phyloP scores from a whole-genome alignment of 2,329 filamentous ascomycete species.

The Sclerotinia nivalis region DNA sequence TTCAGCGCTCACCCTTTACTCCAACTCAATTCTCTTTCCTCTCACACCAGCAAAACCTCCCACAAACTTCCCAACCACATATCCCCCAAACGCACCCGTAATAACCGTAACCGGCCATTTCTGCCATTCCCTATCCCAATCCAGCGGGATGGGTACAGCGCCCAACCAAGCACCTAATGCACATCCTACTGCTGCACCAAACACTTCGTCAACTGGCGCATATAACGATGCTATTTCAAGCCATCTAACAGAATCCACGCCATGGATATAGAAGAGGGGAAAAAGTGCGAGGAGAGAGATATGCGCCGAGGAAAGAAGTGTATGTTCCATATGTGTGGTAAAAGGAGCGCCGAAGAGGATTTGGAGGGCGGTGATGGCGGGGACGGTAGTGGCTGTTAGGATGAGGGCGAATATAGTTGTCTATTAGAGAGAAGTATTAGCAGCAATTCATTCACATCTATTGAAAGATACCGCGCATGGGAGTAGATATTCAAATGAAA shows the following conservation, averaged over 20 bases:
- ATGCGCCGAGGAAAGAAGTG: conserved; percentile 77
- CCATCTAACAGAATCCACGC: conserved; percentile 73
- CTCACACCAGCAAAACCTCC: conserved; percentile 46
- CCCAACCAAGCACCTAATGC: conserved; percentile 86
- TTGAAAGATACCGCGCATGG: not conserved
- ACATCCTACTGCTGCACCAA: conserved; percentile 77
- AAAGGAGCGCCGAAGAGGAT: conserved; percentile 91
- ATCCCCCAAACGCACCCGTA: conserved; percentile 78
- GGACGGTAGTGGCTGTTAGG: conserved; percentile 50
- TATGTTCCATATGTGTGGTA: conserved; percentile 77
- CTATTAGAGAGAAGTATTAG: not conserved
- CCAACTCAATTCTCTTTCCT: conserved; percentile 41
- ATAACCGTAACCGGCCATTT: conserved; percentile 94
- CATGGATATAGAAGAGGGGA: conserved; percentile 82
- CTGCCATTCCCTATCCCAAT: conserved; percentile 99
- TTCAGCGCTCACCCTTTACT: conserved; percentile 27
- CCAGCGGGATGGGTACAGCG: conserved; percentile 90
- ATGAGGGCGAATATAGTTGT: conserved; percentile 64
- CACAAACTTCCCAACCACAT: conserved; percentile 66
- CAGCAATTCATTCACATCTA: not conserved
- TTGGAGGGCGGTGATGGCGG: conserved; percentile 56
- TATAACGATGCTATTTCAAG: conserved; percentile 65
- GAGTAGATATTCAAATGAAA: not conserved
- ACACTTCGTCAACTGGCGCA: conserved; percentile 78
- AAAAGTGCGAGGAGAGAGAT: conserved; percentile 76